These are phyloP conservation scores for Aspergillus flavus DNA, from an alignment of 2,329 filamentous ascomycete genomes.

Conservation along the genomic window DNA sequence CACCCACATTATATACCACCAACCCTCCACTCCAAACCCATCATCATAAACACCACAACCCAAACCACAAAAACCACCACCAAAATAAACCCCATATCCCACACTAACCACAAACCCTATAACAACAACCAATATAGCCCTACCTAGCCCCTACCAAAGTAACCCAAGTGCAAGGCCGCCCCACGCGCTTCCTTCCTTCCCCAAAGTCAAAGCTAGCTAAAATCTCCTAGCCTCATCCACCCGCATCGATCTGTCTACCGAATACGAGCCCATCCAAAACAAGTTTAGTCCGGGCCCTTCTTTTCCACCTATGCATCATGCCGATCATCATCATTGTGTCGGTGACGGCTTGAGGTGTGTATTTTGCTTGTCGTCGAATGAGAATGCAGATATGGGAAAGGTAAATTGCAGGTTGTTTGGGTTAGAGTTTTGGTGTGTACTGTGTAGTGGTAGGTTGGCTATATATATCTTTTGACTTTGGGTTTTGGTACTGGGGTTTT, in stretches of 20 bases:
- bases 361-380: not conserved
- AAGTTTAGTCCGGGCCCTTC: not conserved
- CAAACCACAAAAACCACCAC: too few relatives aligned
- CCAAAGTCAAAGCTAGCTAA: not conserved
- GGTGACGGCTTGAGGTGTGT: not conserved
- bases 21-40: too few relatives aligned
- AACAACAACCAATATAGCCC: not conserved
- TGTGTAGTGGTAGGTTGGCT: not conserved
- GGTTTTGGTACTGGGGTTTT: too few relatives aligned
- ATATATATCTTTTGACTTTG: not conserved
- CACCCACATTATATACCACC: too few relatives aligned
- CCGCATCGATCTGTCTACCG: conserved; percentile 2
- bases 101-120: not conserved
- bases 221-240: not conserved
- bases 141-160: not conserved
- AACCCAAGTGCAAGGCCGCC: not conserved
- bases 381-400: too few relatives aligned
- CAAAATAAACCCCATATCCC: not conserved
- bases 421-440: too few relatives aligned
- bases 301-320: not conserved
- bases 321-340: not conserved
- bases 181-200: not conserved
- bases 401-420: too few relatives aligned
- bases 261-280: not conserved
- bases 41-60: too few relatives aligned